Conservation (phyloP, 768 basidiomycete species). For the Lanmaoa rubissima region DNA sequence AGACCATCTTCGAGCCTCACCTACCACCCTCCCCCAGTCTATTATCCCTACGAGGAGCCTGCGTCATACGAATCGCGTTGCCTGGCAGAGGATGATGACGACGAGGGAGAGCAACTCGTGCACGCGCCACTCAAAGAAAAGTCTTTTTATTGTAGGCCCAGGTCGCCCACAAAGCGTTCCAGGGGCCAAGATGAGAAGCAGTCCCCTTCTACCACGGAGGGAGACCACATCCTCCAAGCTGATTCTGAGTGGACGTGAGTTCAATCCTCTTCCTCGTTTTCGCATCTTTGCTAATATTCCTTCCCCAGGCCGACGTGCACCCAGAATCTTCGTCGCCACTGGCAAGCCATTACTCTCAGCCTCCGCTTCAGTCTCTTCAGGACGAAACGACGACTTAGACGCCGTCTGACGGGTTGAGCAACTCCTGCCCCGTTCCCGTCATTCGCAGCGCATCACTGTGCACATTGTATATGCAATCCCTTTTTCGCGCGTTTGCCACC, state of each 20-base stretch:
- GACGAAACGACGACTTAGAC: constrained; percentile 39
- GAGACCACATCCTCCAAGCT: constrained; percentile 10
- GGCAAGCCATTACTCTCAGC: constrained; percentile 58
- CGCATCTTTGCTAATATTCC: not conserved
- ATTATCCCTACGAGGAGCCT: constrained; percentile 30
- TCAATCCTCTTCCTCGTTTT: not conserved
- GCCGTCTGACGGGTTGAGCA: constrained; percentile 29
- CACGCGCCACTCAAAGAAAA: constrained; percentile 30
- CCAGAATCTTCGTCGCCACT: constrained; percentile 51
- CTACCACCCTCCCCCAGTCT: constrained; percentile 22
- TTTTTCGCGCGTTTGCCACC: constrained; percentile 22
- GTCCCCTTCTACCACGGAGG: not conserved
- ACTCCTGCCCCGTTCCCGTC: constrained; percentile 3
- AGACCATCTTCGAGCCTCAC: constrained; percentile 25
- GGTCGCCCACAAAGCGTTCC: constrained; percentile 20
- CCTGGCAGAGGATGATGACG: constrained; percentile 27
- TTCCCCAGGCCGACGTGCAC: constrained; percentile 53
- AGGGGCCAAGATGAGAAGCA: constrained; percentile 23
- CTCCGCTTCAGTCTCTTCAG: constrained; percentile 59
- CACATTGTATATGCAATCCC: constrained; percentile 25
- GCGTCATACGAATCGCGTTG: constrained; percentile 31
- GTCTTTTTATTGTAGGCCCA: constrained; percentile 10
- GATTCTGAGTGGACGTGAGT: constrained; percentile 37
- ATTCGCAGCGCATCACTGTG: constrained; percentile 11
- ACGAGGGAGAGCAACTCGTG: constrained; percentile 20